phyloP scores from a whole-genome alignment of 768 basidiomycete species.

The Boletus patriciae region DNA sequence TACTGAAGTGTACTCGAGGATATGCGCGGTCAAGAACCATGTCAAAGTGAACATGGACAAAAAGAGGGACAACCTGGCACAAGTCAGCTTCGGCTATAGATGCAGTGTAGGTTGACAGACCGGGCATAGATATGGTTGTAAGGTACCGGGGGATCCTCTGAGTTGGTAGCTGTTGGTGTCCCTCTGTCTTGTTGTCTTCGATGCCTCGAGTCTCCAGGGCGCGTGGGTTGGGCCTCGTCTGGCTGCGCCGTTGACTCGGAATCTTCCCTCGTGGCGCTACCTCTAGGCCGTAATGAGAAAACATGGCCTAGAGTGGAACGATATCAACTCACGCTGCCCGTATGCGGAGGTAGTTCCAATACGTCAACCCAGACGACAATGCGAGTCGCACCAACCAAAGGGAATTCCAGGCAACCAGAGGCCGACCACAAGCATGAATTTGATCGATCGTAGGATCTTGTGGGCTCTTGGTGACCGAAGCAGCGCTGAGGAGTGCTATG shows the following conservation, averaged over 20 bases:
- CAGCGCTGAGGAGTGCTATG: conserved; percentile 48
- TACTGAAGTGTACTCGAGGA: conserved; percentile 74
- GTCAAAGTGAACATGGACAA: conserved; percentile 69
- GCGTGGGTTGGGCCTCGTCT: conserved; percentile 23
- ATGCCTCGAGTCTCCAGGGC: conserved; percentile 14
- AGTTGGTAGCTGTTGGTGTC: conserved; percentile 18
- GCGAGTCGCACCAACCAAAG: conserved; percentile 60
- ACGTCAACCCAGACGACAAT: conserved; percentile 48
- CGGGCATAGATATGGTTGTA: conserved; percentile 31
- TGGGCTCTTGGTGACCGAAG: conserved; percentile 49
- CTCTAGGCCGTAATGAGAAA: conserved; percentile 21
- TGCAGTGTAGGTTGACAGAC: conserved; percentile 14
- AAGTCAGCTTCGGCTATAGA: conserved; percentile 14
- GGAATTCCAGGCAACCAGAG: conserved; percentile 65
- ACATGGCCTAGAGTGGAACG: background rate
- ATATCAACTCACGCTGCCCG: conserved; percentile 34
- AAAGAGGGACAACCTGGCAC: conserved; percentile 53
- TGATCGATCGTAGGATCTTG: conserved; percentile 43
- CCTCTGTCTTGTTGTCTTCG: conserved; percentile 24
- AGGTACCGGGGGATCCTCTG: conserved; percentile 27
- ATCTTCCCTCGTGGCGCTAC: conserved; percentile 29
- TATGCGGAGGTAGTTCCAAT: conserved; percentile 52
- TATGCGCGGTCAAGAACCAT: conserved; percentile 83
- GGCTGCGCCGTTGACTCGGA: conserved; percentile 25
- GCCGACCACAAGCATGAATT: conserved; percentile 62